These are phyloP conservation scores for Kwoniella europaea DNA, from an alignment of 768 basidiomycete genomes.

Conservation along the genomic window DNA sequence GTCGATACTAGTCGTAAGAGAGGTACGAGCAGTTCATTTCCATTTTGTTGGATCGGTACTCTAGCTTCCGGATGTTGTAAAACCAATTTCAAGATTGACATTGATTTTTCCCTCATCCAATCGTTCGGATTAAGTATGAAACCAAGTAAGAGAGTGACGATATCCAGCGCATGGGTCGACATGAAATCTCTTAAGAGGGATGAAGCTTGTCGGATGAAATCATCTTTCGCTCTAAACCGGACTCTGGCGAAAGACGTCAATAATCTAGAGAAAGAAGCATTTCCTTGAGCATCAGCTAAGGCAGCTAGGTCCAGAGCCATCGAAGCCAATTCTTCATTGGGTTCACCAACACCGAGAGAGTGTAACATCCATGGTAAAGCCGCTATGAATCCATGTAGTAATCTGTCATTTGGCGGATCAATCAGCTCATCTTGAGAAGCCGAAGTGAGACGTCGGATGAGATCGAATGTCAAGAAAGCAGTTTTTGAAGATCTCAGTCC, in stretches of 20 bases:
- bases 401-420: conserved; percentile 62
- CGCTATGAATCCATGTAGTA: conserved; percentile 64
- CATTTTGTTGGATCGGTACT: conserved; percentile 72
- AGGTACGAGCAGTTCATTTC: conserved; percentile 88
- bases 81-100: conserved; percentile 86
- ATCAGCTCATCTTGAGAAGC: conserved; percentile 70
- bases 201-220: conserved; percentile 88
- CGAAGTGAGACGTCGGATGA: conserved; percentile 69
- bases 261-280: conserved; percentile 80
- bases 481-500: conserved; percentile 82
- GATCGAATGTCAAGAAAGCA: conserved; percentile 68
- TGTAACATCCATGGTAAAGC: conserved; percentile 87
- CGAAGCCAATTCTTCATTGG: conserved; percentile 67
- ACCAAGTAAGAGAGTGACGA: conserved; percentile 82
- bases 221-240: conserved; percentile 88
- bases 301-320: conserved; percentile 75
- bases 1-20: conserved; percentile 85
- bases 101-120: conserved; percentile 79
- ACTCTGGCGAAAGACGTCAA: conserved; percentile 86
- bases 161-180: conserved; percentile 70
- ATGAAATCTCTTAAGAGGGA: conserved; percentile 84
- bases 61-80: conserved; percentile 83
- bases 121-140: conserved; percentile 79
- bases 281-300: conserved; percentile 74
- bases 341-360: conserved; percentile 70